A percentile compares a stretch with the other conserved stretches of the same genome.
These are phyloP conservation scores for Tympanopsis confertula DNA, from an alignment of 2,329 filamentous ascomycete species.

Conservation along the genomic window DNA sequence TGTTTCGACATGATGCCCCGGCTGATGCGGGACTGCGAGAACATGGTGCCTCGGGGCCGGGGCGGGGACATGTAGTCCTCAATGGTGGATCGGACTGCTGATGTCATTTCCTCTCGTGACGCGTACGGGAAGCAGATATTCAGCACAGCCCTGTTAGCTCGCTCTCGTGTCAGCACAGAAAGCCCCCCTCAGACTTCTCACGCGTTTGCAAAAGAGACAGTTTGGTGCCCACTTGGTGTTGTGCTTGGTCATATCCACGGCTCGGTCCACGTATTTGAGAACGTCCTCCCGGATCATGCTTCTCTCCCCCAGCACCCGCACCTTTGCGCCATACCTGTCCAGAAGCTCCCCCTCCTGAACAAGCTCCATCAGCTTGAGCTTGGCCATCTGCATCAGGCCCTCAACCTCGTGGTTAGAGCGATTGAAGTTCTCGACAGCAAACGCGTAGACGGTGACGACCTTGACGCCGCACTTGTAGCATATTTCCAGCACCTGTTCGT, in stretches of 20 bases:
- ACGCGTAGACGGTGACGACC: constrained; percentile 94
- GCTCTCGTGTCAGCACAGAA: too few relatives aligned
- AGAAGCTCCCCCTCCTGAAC: constrained; percentile 86
- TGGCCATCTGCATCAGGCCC: constrained; percentile 93
- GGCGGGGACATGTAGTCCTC: constrained; percentile 71
- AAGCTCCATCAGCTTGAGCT: constrained; percentile 84
- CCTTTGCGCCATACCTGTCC: constrained; percentile 79
- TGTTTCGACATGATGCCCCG: constrained; percentile 70
- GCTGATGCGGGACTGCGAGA: constrained; percentile 78
- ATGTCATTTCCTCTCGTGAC: constrained; percentile 86
- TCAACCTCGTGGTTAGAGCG: constrained; percentile 93
- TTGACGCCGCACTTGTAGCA: constrained; percentile 97
- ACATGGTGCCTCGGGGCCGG: constrained; percentile 54
- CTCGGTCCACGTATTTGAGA: constrained; percentile 73
- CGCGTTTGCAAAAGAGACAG: not conserved
- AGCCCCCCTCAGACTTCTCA: too few relatives aligned
- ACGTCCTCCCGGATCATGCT: constrained; percentile 80
- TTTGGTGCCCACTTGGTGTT: constrained; percentile 59
- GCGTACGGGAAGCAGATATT: constrained; percentile 99
- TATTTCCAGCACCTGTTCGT: constrained; percentile 76
- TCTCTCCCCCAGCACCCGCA: constrained; percentile 75
- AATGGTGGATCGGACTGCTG: constrained; percentile 77
- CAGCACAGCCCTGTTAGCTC: constrained; percentile 41
- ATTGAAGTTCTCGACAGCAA: constrained; percentile 99
- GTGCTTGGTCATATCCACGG: constrained; percentile 73